Conservation (phyloP, 768 basidiomycete genomes). For the Boletus pseudopeckii region DNA sequence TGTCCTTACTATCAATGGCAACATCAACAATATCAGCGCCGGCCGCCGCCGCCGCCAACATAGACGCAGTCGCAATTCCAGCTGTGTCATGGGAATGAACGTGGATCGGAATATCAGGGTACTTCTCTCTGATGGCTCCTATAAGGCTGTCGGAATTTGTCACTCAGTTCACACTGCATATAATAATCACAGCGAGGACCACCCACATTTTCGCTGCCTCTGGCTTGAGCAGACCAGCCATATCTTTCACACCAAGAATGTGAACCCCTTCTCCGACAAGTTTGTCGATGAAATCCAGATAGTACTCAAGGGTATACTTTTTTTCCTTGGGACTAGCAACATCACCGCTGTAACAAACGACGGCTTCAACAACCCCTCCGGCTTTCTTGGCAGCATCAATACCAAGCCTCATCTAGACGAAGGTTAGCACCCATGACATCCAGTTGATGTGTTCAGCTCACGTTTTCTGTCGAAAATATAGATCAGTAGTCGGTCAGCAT, state of each 20-base stretch:
- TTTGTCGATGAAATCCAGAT: slow-evolving; percentile 91
- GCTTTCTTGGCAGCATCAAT: slow-evolving; percentile 99
- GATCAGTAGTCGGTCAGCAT: not conserved
- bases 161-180: slow-evolving; percentile 1
- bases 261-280: slow-evolving; percentile 95
- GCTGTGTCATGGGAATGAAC: slow-evolving; percentile 99
- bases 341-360: slow-evolving; percentile 98
- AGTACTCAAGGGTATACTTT: slow-evolving; percentile 97
- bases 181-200: not conserved
- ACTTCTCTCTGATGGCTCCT: slow-evolving; percentile 90
- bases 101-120: slow-evolving; percentile 97
- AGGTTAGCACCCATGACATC: slow-evolving; percentile 11
- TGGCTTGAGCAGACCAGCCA: slow-evolving; percentile 96
- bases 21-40: slow-evolving; percentile 98
- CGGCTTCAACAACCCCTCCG: slow-evolving; percentile 96
- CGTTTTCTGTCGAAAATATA: slow-evolving; percentile 55
- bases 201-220: slow-evolving; percentile 85
- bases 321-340: slow-evolving; percentile 91
- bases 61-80: slow-evolving; percentile 95
- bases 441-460: slow-evolving; percentile 30
- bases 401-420: slow-evolving; percentile 83
- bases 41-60: slow-evolving; percentile 94
- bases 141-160: slow-evolving; percentile 58
- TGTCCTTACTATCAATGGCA: slow-evolving; percentile 87
- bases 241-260: slow-evolving; percentile 96